These are phyloP conservation scores for Oenanthe sinensis DNA, from an alignment of 129 eudicot species.

Conservation along the genomic window DNA sequence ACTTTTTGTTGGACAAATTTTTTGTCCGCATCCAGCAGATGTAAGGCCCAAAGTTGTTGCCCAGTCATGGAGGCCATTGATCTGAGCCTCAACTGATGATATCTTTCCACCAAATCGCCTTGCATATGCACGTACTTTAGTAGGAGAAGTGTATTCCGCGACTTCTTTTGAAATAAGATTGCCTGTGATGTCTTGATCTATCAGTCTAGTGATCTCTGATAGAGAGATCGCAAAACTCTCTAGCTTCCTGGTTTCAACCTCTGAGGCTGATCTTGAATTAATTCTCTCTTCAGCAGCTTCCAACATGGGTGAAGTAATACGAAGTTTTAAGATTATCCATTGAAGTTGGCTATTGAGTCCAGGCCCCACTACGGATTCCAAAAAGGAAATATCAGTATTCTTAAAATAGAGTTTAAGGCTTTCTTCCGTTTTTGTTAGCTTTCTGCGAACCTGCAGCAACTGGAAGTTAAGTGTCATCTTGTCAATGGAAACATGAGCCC, in stretches of 20 bases:
- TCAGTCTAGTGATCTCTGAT: background rate
- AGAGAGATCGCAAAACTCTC: background rate
- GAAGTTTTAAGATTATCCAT: background rate
- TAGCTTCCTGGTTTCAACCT: background rate
- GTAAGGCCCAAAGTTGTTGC: background rate
- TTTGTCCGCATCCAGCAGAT: background rate
- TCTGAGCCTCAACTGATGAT: background rate
- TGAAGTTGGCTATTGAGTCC: background rate
- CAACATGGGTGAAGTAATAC: background rate
- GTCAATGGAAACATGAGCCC: background rate
- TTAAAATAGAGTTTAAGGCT: background rate
- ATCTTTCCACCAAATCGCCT: background rate
- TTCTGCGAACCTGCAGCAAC: background rate
- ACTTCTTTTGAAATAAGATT: background rate
- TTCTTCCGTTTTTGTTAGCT: background rate
- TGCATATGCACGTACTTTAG: background rate
- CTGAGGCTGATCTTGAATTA: background rate
- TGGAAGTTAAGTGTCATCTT: background rate
- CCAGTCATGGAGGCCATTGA: background rate
- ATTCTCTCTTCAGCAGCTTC: background rate
- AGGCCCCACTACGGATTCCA: background rate
- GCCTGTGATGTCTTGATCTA: background rate
- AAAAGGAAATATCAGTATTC: background rate
- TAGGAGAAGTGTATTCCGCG: background rate
- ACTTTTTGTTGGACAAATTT: background rate